Evolutionary conservation across 169 alveolate genomes (phyloP).

Genomic region (Plasmodium berghei): DNA sequence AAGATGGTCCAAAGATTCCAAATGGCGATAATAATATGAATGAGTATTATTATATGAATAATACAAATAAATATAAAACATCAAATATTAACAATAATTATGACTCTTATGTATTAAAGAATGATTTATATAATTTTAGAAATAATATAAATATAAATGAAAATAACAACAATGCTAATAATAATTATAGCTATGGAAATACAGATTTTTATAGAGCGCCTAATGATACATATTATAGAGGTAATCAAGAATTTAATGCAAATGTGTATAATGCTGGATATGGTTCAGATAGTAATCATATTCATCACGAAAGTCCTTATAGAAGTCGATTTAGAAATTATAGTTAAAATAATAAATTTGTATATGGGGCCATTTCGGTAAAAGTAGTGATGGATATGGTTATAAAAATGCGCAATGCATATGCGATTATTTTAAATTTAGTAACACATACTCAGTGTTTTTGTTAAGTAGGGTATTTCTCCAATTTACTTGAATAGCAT

Average conservation of each 20-base stretch:
- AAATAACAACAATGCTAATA: conserved; percentile 1
- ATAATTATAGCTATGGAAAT: not conserved
- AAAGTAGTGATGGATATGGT: too few species aligned
- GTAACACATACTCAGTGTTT: too few species aligned
- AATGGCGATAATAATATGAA: conserved; percentile 25
- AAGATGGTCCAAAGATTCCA: conserved; percentile 19
- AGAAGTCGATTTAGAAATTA: conserved; percentile 39
- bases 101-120: conserved; percentile 31
- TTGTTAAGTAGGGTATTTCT: too few species aligned
- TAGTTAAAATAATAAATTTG: not conserved
- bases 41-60: conserved; percentile 6
- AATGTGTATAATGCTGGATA: conserved; percentile 19
- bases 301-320: conserved; percentile 6
- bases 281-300: conserved; percentile 10
- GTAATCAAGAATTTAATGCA: conserved; percentile 3
- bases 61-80: conserved; percentile 1
- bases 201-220: conserved; percentile 23
- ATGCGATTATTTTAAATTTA: too few species aligned
- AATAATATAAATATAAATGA: conserved; percentile 30
- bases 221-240: not conserved
- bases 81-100: conserved; percentile 9
- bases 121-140: conserved; percentile 46
- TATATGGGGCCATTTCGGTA: too few species aligned
- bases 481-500: too few species aligned
- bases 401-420: too few species aligned